Evolutionary conservation across 2,329 filamentous ascomycete species (phyloP).

Genomic region (Pyricularia sp.): DNA sequence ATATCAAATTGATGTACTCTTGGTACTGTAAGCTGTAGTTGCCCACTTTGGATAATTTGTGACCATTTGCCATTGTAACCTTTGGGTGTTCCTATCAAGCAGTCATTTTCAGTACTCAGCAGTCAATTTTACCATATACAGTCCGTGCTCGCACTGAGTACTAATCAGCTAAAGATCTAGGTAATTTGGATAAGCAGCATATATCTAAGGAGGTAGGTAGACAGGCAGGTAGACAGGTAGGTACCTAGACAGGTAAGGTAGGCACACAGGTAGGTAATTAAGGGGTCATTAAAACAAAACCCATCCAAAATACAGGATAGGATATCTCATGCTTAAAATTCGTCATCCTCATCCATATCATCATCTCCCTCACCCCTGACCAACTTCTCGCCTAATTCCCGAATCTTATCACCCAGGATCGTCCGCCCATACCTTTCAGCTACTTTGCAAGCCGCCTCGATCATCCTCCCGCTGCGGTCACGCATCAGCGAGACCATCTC

Average conservation of each 20-base stretch:
- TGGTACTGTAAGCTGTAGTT: background rate
- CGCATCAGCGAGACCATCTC: constrained; percentile 83
- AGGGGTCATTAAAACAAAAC: background rate
- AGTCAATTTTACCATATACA: too few species aligned
- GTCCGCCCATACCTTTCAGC: constrained; percentile 74
- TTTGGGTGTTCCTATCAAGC: too few species aligned
- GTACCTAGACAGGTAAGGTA: too few species aligned
- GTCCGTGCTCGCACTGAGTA: too few species aligned
- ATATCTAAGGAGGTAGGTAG: too few species aligned
- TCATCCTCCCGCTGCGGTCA: constrained; percentile 77
- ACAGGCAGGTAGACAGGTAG: too few species aligned
- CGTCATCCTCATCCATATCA: constrained; percentile 5
- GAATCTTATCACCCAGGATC: constrained; percentile 83
- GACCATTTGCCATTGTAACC: background rate
- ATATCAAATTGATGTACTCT: background rate
- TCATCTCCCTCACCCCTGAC: constrained; percentile 25
- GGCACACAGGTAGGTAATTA: too few species aligned
- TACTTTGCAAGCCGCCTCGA: constrained; percentile 84
- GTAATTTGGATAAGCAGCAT: too few species aligned
- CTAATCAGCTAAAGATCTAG: too few species aligned
- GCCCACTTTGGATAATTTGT: background rate
- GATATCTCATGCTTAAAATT: background rate
- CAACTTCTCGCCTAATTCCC: constrained; percentile 67
- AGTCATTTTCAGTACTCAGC: too few species aligned
- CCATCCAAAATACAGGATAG: background rate